phyloP scores from a whole-genome alignment of 1,284 basidiomycete genomes.

The Naganishia liquefaciens region DNA sequence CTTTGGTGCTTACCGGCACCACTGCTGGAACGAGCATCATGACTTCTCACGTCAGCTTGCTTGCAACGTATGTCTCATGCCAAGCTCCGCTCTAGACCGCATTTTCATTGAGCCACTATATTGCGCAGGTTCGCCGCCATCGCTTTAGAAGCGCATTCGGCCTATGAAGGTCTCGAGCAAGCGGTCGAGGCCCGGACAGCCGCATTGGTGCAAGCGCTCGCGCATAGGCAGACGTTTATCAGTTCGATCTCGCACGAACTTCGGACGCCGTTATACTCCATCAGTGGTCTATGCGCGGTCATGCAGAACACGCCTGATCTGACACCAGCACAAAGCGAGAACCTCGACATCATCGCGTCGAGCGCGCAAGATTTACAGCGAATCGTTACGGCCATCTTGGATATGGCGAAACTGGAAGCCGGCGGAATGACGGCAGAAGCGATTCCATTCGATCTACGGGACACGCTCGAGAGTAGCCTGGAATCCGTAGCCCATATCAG shows the following conservation, averaged over 20 bases:
- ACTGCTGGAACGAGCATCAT: conserved; percentile 15
- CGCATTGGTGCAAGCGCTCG: conserved; percentile 32
- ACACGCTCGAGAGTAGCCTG: conserved; percentile 47
- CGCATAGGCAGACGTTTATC: conserved; percentile 42
- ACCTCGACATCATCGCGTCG: conserved; percentile 53
- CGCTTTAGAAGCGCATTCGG: conserved; percentile 31
- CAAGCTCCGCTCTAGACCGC: too few species aligned
- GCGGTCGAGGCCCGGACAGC: conserved; percentile 30
- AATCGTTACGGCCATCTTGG: conserved; percentile 56
- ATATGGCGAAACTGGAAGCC: conserved; percentile 55
- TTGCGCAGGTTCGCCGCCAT: conserved; percentile 32
- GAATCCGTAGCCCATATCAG: conserved; percentile 47
- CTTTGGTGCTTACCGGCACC: conserved; percentile 18
- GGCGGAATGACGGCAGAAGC: conserved; percentile 54
- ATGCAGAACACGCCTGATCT: conserved; percentile 50
- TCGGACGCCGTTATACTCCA: conserved; percentile 43
- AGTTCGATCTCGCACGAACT: conserved; percentile 55
- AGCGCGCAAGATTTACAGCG: conserved; percentile 56
- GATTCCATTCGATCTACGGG: conserved; percentile 52
- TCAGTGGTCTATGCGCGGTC: conserved; percentile 52
- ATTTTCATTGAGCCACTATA: background rate
- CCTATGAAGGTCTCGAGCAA: conserved; percentile 27
- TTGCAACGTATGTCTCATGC: conserved; percentile 26
- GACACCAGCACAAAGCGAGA: conserved; percentile 52
- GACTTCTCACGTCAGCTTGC: conserved; percentile 28